These are phyloP conservation scores for Heritiera littoralis DNA, from an alignment of 345 rosid species.

Conservation along the genomic window DNA sequence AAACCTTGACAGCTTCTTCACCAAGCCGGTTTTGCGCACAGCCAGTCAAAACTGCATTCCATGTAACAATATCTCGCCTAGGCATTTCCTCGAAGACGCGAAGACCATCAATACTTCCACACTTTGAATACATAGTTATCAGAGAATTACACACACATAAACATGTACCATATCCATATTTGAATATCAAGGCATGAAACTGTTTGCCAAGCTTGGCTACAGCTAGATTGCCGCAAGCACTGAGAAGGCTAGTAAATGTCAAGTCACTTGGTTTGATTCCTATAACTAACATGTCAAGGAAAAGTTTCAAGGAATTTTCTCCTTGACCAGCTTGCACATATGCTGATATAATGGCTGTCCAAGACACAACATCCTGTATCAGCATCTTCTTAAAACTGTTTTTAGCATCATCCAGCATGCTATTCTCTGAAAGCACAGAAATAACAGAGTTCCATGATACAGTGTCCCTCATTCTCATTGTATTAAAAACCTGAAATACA, in stretches of 20 bases:
- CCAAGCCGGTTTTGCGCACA: slow-evolving; percentile 36
- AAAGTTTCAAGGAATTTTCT: slow-evolving; percentile 29
- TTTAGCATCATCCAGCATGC: slow-evolving; percentile 11
- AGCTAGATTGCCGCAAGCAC: no score
- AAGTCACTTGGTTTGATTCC: slow-evolving; percentile 34
- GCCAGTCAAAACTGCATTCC: slow-evolving; percentile 40
- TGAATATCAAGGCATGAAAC: slow-evolving; percentile 29
- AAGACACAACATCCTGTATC: slow-evolving; percentile 28
- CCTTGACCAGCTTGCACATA: slow-evolving; percentile 27
- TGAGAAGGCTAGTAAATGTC: slow-evolving; percentile 3
- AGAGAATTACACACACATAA: slow-evolving; percentile 33
- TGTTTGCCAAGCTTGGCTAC: neutral
- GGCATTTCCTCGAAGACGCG: slow-evolving; percentile 29
- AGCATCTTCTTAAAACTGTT: slow-evolving; percentile 28
- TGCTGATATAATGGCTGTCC: slow-evolving; percentile 36
- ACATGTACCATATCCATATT: slow-evolving; percentile 30
- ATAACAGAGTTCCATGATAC: no score
- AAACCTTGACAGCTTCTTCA: slow-evolving; percentile 26
- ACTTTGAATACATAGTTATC: slow-evolving; percentile 33
- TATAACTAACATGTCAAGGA: slow-evolving; percentile 28
- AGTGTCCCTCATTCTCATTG: slow-evolving; percentile 44
- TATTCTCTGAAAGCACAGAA: no score
- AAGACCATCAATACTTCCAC: slow-evolving; percentile 31
- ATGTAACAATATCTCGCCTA: slow-evolving; percentile 28
- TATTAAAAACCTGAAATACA: slow-evolving; percentile 35